Evolutionary conservation across 2,329 filamentous ascomycete genomes (phyloP).

Genomic region (Shiraia sp.): DNA sequence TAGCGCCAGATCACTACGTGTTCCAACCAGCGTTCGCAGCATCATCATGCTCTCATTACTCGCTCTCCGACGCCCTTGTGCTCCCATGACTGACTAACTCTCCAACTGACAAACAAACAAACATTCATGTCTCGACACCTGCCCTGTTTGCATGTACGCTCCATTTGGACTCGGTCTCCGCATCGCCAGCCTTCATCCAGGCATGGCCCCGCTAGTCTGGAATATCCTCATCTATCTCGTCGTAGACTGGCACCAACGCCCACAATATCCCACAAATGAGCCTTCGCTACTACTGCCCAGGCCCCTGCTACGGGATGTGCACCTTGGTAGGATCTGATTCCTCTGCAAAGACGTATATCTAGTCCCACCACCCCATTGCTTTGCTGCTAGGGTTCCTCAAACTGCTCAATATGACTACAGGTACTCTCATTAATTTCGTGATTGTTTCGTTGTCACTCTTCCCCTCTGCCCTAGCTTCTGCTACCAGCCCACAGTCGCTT

Average conservation of each 20-base stretch:
- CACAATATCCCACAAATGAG: conserved; percentile 9
- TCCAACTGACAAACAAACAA: conserved; percentile 2
- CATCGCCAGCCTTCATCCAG: no score
- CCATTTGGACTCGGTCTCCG: no score
- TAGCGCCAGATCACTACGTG: conserved; percentile 9
- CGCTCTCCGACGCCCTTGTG: conserved; percentile 1
- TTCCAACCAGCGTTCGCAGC: conserved; percentile 12
- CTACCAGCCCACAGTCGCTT: conserved; percentile 25
- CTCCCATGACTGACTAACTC: neutral
- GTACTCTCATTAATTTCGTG: conserved; percentile 14
- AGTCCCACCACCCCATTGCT: conserved; percentile 1
- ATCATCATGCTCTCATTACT: neutral
- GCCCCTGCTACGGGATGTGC: neutral
- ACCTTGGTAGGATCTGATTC: neutral
- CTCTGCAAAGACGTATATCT: neutral
- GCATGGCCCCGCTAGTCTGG: no score
- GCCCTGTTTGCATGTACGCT: no score
- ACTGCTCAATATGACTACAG: conserved; percentile 2
- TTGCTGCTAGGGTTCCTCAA: neutral
- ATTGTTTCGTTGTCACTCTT: conserved; percentile 6
- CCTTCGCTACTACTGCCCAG: neutral
- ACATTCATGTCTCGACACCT: neutral
- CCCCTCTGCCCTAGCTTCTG: conserved; percentile 11
- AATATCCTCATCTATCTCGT: conserved; percentile 12
- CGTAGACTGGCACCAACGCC: conserved; percentile 6